Evolutionary conservation across 805 yeast genomes (phyloP), one percentile per base, ranked within the genome.

Genomic region (Teunomyces cretensis): DNA sequence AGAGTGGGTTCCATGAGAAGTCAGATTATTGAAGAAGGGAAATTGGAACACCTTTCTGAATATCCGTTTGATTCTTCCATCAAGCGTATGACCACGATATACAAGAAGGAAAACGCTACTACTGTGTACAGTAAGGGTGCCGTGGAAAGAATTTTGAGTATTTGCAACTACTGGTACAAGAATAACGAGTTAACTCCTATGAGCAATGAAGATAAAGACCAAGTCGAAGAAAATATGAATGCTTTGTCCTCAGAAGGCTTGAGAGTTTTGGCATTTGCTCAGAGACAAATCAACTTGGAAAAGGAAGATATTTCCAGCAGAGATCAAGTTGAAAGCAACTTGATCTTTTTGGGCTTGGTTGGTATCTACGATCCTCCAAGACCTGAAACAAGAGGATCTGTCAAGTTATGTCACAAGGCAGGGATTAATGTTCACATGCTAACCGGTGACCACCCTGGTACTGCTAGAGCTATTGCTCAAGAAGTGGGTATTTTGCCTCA

Each of bases 401-500:
- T 65, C 14, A 53, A 55, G 37, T 44, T 57, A 33, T 65, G 70
- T 48, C 70, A 65, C 45, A 50, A 48, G 39, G 70, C 70, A 9
- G 68, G 70, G 9, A 65, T 65, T 37, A 63, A 60, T 46, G 70
- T 65, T 26, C 66, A 61, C 50, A 64, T 65, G 68, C 52, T 65
- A 19, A 65, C 70, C 19, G 70, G 70, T 38, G 70, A 65, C 42
- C 66, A 61, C 39, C 64, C 65, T 3, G 65, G 66, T 31, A 65
- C 70, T 13, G 70, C 70, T 30, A 55, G 52, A 28, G 70, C 70
- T 9, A 64, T 65, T 51, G 68, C 70, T 9, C 65, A 63, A 46
- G 68, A 64, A 48, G 68, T 65, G 5, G 70, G 68, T 6, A 65
- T 65, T 28, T 49, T 65, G 33, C 70, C 91, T 8, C 74, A 68